Percentiles rank a stretch among this genome's conserved stretches.
These are phyloP conservation scores for Populus davidiana DNA, from an alignment of 345 rosid genomes.

Conservation along the genomic window DNA sequence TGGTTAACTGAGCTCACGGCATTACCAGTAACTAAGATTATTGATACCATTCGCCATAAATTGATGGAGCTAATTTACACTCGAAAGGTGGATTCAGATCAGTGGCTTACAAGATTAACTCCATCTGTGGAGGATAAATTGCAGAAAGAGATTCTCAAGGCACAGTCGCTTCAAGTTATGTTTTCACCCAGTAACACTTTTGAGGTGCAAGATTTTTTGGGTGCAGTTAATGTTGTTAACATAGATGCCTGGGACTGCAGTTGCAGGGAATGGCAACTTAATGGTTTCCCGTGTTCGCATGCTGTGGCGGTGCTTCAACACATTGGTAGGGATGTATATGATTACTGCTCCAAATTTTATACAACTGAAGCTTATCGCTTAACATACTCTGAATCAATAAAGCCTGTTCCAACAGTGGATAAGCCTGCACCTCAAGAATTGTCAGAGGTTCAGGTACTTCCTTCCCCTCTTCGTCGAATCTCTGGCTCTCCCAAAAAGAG, in stretches of 20 bases:
- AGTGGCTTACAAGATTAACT: constrained; percentile 26
- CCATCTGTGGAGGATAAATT: constrained; percentile 26
- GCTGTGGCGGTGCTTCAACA: constrained; percentile 24
- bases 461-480: constrained; percentile 16
- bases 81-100: constrained; percentile 26
- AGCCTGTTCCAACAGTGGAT: constrained; percentile 23
- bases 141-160: constrained; percentile 18
- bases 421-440: constrained; percentile 11
- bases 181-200: background rate
- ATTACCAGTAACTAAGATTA: constrained; percentile 16
- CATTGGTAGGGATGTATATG: constrained; percentile 12
- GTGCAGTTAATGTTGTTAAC: constrained; percentile 8
- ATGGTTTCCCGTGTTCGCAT: constrained; percentile 27
- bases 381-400: constrained; percentile 22
- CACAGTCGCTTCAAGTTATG: constrained; percentile 18
- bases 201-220: constrained; percentile 15
- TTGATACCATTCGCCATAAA: constrained; percentile 34
- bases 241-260: constrained; percentile 21
- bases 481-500: constrained; percentile 31
- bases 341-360: constrained; percentile 26
- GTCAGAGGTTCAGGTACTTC: constrained; percentile 12
- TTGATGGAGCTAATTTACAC: constrained; percentile 26
- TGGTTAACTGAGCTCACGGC: constrained; percentile 32
- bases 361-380: constrained; percentile 16
- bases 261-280: constrained; percentile 26